These are phyloP conservation scores for Mycena capillaripes DNA, from an alignment of 768 basidiomycete genomes.

Conservation along the genomic window DNA sequence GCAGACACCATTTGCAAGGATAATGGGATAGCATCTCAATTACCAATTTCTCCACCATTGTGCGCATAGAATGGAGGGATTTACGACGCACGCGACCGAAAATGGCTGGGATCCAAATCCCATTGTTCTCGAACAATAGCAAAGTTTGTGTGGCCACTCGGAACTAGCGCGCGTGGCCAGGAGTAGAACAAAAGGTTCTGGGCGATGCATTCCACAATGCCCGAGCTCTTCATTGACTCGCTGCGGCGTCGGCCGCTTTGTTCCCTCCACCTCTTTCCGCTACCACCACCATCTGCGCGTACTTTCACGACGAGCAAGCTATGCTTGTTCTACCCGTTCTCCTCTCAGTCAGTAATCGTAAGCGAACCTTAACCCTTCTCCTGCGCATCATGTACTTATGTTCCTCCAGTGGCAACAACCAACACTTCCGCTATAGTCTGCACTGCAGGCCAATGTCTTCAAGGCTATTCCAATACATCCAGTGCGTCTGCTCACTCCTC, in stretches of 20 bases:
- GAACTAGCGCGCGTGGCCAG: background rate
- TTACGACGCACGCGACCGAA: background rate
- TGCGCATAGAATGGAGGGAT: conserved; percentile 1
- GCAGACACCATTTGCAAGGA: too few species aligned
- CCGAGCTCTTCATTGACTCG: conserved; percentile 22
- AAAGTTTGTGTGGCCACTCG: background rate
- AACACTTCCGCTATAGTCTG: conserved; percentile 68
- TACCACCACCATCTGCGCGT: conserved; percentile 30
- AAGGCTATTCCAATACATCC: conserved; percentile 74
- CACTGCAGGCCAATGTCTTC: conserved; percentile 79
- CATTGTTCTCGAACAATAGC: conserved; percentile 34
- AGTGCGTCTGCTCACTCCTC: conserved; percentile 44
- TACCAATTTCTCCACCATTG: background rate
- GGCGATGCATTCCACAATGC: conserved; percentile 25
- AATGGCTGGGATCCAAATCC: background rate
- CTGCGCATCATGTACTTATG: background rate
- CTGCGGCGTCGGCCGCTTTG: conserved; percentile 2
- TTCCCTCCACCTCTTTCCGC: conserved; percentile 16
- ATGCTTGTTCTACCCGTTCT: conserved; percentile 23
- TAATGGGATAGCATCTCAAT: background rate
- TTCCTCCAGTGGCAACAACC: conserved; percentile 46
- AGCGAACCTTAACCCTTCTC: background rate
- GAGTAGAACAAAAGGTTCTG: conserved; percentile 24
- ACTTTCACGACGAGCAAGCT: conserved; percentile 21
- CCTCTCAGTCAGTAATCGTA: conserved; percentile 28